These are phyloP conservation scores for Lipomyces kockii DNA, from an alignment of 805 yeast genomes.

Conservation along the genomic window DNA sequence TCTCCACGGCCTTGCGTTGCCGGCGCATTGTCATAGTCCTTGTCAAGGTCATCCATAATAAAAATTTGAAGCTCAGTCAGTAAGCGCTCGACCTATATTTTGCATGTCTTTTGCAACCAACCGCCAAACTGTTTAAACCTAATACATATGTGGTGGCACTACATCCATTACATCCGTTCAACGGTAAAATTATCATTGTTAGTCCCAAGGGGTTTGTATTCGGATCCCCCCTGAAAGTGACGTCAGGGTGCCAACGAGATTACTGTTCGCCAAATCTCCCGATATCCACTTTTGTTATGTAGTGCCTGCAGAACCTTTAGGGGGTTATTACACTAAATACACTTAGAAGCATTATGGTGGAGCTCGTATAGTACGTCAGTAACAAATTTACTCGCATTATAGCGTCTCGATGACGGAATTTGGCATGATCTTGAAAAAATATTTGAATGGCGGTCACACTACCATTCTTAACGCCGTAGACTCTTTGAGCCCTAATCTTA, in stretches of 20 bases:
- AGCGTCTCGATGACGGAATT: too few relatives aligned
- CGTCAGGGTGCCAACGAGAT: neutral
- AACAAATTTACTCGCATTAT: too few relatives aligned
- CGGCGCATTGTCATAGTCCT: conserved; percentile 22
- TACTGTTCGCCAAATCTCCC: neutral
- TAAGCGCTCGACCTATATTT: too few relatives aligned
- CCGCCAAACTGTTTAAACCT: neutral
- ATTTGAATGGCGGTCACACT: too few relatives aligned
- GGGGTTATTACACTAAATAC: neutral
- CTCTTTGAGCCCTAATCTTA: too few relatives aligned
- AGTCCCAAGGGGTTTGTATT: neutral
- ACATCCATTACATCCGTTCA: too few relatives aligned
- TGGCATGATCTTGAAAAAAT: too few relatives aligned
- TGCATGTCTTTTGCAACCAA: too few relatives aligned
- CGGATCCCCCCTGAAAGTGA: neutral
- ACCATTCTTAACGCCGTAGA: too few relatives aligned
- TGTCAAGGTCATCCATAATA: conserved; percentile 19
- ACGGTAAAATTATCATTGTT: neutral
- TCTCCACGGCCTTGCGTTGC: conserved; percentile 9
- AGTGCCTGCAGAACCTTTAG: neutral
- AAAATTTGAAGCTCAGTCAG: neutral
- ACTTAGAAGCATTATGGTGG: neutral
- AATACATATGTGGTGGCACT: neutral
- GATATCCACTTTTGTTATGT: neutral
- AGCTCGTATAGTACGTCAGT: too few relatives aligned